phyloP scores from a whole-genome alignment of 2,329 filamentous ascomycete genomes.

The Aspergillus piperis region DNA sequence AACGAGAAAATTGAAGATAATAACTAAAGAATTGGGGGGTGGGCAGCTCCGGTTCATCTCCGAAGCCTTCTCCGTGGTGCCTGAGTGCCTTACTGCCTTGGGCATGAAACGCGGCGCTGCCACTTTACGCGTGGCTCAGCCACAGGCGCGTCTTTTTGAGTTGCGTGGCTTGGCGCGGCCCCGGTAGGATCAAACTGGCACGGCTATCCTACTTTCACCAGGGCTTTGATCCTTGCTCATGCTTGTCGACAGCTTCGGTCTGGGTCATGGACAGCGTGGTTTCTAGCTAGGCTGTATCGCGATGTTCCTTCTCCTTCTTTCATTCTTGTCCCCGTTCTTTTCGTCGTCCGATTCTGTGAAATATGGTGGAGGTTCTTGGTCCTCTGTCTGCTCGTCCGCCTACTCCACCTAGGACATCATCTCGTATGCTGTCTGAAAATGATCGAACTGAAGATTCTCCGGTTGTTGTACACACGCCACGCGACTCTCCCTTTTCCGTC shows the following conservation, averaged over 20 bases:
- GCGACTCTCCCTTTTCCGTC: slow-evolving; percentile 47
- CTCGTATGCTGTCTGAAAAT: slow-evolving; percentile 31
- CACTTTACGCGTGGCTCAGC: slow-evolving; percentile 40
- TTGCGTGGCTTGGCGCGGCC: slow-evolving; percentile 25
- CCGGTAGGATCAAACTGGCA: slow-evolving; percentile 9
- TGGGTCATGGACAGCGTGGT: slow-evolving; percentile 24
- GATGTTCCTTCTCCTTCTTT: slow-evolving; percentile 30
- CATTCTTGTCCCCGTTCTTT: slow-evolving; percentile 18
- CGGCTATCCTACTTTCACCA: slow-evolving; percentile 10
- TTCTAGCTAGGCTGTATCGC: slow-evolving; percentile 23
- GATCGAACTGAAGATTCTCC: slow-evolving; percentile 44
- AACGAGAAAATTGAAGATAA: too few species aligned
- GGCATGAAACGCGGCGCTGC: slow-evolving; percentile 26
- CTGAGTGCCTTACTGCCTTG: slow-evolving; percentile 22
- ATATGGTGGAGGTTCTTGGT: slow-evolving; percentile 49
- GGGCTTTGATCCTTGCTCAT: slow-evolving; percentile 11
- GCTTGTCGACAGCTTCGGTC: slow-evolving; percentile 9
- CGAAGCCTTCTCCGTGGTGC: slow-evolving; percentile 1
- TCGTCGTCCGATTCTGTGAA: slow-evolving; percentile 27
- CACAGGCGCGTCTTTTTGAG: slow-evolving; percentile 27
- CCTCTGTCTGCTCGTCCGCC: slow-evolving; percentile 56
- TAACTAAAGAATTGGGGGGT: neutral
- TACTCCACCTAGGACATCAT: slow-evolving; percentile 54
- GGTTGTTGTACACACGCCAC: slow-evolving; percentile 38
- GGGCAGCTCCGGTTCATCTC: neutral